Percentiles rank a stretch among this genome's conserved stretches.
These are phyloP conservation scores for Chlamydomonas sp. DNA, from an alignment of 139 green algal species.

Conservation along the genomic window DNA sequence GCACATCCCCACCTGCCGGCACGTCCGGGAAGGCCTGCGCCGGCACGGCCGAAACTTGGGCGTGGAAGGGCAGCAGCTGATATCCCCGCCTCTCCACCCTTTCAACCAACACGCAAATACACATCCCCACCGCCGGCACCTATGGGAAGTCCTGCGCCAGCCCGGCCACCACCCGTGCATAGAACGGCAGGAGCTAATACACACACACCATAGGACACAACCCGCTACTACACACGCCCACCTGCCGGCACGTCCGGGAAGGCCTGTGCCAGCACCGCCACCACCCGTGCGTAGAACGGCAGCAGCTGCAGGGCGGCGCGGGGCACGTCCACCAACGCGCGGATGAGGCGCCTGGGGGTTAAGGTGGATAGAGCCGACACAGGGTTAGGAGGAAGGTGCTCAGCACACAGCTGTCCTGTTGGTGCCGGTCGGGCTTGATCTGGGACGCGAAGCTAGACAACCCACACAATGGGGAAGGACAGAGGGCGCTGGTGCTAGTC, in stretches of 20 bases:
- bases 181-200: not conserved
- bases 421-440: too few relatives aligned
- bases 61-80: constrained; percentile 87
- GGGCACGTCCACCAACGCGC: constrained; percentile 76
- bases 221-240: constrained; percentile 11
- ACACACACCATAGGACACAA: not conserved
- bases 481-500: too few relatives aligned
- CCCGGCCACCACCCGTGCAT: too few relatives aligned
- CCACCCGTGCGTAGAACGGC: constrained; percentile 84
- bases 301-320: constrained; percentile 81
- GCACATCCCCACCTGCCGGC: constrained; percentile 46
- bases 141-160: too few relatives aligned
- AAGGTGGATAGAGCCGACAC: too few relatives aligned
- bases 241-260: constrained; percentile 84
- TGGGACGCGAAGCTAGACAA: too few relatives aligned
- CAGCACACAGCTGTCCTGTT: too few relatives aligned
- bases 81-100: too few relatives aligned
- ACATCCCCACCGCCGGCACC: too few relatives aligned
- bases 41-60: constrained; percentile 84
- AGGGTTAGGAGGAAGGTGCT: too few relatives aligned
- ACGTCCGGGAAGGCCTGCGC: constrained; percentile 86
- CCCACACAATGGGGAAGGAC: too few relatives aligned
- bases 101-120: too few relatives aligned
- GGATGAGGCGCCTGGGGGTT: constrained; percentile 54
- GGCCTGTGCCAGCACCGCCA: constrained; percentile 78